Evolutionary conservation across 2,329 filamentous ascomycete species (phyloP).

Genomic region (Aspergillus caelatus): DNA sequence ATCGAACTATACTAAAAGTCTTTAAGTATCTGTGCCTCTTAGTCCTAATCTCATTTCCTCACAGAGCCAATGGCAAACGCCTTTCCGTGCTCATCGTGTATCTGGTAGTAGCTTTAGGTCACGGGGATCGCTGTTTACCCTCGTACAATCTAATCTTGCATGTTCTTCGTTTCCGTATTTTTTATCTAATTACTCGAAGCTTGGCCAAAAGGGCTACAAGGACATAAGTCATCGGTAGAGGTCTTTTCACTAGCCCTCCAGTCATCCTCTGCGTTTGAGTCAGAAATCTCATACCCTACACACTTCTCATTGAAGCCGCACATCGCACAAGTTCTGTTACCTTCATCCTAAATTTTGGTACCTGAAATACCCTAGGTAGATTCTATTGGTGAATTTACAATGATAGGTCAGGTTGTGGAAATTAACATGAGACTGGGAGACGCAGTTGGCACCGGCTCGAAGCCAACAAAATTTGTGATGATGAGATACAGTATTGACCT

Average conservation of each 20-base stretch:
- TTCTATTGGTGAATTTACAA: too few relatives aligned
- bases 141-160: not conserved
- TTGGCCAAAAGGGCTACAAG: not conserved
- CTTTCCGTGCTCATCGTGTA: too few relatives aligned
- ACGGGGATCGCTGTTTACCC: not conserved
- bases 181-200: not conserved
- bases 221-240: not conserved
- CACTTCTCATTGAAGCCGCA: too few relatives aligned
- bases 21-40: not conserved
- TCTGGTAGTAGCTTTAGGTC: not conserved
- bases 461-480: too few relatives aligned
- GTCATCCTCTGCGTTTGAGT: not conserved
- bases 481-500: too few relatives aligned
- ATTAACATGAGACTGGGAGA: too few relatives aligned
- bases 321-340: too few relatives aligned
- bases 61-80: not conserved
- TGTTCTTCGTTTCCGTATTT: not conserved
- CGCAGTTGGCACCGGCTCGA: too few relatives aligned
- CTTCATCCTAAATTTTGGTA: too few relatives aligned
- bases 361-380: too few relatives aligned
- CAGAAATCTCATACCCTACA: too few relatives aligned
- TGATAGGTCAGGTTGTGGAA: too few relatives aligned
- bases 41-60: not conserved
- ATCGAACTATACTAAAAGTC: not conserved
- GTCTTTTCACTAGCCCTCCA: not conserved